Conservation (phyloP, 192 early-diverging fungal species). For the Coemansia sp. region DNA sequence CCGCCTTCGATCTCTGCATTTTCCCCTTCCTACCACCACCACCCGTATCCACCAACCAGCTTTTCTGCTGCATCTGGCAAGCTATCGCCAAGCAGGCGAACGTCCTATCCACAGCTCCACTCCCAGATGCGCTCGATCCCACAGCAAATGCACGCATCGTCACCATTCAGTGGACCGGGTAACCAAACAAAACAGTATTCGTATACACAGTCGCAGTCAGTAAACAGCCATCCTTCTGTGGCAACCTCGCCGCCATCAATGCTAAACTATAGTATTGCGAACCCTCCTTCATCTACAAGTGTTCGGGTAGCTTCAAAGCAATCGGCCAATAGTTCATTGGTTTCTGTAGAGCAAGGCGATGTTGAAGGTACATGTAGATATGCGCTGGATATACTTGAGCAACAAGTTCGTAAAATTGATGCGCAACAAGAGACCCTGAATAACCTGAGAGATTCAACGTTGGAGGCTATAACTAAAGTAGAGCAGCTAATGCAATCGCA, state of each 20-base stretch:
- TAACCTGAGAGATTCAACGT: conserved; percentile 27
- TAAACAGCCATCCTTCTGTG: too few species aligned
- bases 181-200: too few species aligned
- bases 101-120: conserved; percentile 37
- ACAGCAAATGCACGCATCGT: conserved; percentile 1
- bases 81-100: conserved; percentile 28
- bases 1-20: too few species aligned
- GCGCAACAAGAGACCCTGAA: conserved; percentile 31
- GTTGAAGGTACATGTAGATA: conserved; percentile 28
- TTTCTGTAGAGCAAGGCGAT: not conserved
- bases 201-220: too few species aligned
- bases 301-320: too few species aligned
- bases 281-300: not conserved
- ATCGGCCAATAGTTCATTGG: not conserved
- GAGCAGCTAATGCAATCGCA: conserved; percentile 29
- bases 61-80: conserved; percentile 1
- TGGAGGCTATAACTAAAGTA: conserved; percentile 23
- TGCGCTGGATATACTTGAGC: conserved; percentile 31
- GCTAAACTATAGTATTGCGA: not conserved
- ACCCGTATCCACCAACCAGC: too few species aligned
- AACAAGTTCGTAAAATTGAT: conserved; percentile 33
- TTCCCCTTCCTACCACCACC: too few species aligned
- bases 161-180: too few species aligned
- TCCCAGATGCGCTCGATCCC: conserved; percentile 1
- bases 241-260: not conserved